Conservation (phyloP, 2,329 filamentous ascomycete genomes). For the Phyllosticta ampelicida region DNA sequence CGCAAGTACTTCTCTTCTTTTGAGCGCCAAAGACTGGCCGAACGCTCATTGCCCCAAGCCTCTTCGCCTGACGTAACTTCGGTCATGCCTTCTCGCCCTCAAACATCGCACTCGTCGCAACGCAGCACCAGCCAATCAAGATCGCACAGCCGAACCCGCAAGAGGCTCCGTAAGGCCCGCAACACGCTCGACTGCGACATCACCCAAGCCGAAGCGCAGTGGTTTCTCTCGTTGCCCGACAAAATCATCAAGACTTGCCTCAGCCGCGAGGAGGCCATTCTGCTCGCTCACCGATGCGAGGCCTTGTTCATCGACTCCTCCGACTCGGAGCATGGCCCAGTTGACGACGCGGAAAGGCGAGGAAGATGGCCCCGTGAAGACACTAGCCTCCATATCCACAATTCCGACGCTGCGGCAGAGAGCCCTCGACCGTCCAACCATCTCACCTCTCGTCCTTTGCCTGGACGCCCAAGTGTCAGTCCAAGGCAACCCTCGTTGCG, state of each 20-base stretch:
- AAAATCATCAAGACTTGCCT: constrained; percentile 63
- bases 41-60: constrained; percentile 27
- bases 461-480: constrained; percentile 7
- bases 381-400: neutral
- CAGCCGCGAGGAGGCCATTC: constrained; percentile 58
- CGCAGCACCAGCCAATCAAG: constrained; percentile 6
- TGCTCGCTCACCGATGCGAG: constrained; percentile 45
- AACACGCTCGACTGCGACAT: constrained; percentile 22
- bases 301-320: constrained; percentile 18
- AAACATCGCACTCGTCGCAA: constrained; percentile 3
- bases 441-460: neutral
- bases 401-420: neutral
- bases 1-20: constrained; percentile 63
- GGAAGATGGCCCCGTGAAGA: constrained; percentile 3
- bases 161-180: constrained; percentile 25
- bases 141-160: constrained; percentile 13
- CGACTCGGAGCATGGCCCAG: constrained; percentile 1
- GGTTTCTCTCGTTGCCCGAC: constrained; percentile 60
- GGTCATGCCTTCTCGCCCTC: constrained; percentile 9
- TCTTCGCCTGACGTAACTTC: constrained; percentile 1
- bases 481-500: constrained; percentile 43
- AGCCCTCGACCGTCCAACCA: neutral
- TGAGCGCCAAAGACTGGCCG: constrained; percentile 57
- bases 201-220: constrained; percentile 50
- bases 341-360: constrained; percentile 1